Evolutionary conservation across 2,329 filamentous ascomycete genomes (phyloP).

Genomic region (Calycina marina): DNA sequence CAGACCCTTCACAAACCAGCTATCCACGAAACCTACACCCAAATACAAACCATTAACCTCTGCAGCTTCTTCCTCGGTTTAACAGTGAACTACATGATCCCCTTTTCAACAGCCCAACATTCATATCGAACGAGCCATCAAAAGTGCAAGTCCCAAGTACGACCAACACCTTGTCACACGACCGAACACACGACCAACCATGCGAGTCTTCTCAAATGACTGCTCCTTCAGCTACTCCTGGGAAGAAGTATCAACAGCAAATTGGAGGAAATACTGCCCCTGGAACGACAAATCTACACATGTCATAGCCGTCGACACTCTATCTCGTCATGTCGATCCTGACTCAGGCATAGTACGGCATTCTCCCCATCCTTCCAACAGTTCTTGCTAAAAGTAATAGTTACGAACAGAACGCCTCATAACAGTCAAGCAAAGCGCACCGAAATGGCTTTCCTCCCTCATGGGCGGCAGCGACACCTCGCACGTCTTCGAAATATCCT

Average conservation of each 20-base stretch:
- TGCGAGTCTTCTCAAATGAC: conserved; percentile 91
- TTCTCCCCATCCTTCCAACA: not conserved
- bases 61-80: no score
- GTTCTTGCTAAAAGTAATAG: conserved; percentile 24
- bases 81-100: no score
- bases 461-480: conserved; percentile 70
- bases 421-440: conserved; percentile 49
- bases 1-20: no score
- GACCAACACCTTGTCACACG: no score
- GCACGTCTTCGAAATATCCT: conserved; percentile 88
- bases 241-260: conserved; percentile 93
- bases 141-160: no score
- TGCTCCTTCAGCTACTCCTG: conserved; percentile 96
- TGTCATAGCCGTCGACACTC: conserved; percentile 87
- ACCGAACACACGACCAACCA: conserved; percentile 32
- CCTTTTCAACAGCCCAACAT: no score
- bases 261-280: conserved; percentile 97
- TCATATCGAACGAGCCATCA: no score
- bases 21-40: no score
- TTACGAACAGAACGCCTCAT: conserved; percentile 58
- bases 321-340: conserved; percentile 55
- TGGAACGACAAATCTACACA: conserved; percentile 99
- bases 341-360: conserved; percentile 49
- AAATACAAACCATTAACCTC: no score
- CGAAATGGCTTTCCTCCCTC: conserved; percentile 67